Conservation (phyloP, 1,139 yeast genomes). For the Pichia cactophila region DNA sequence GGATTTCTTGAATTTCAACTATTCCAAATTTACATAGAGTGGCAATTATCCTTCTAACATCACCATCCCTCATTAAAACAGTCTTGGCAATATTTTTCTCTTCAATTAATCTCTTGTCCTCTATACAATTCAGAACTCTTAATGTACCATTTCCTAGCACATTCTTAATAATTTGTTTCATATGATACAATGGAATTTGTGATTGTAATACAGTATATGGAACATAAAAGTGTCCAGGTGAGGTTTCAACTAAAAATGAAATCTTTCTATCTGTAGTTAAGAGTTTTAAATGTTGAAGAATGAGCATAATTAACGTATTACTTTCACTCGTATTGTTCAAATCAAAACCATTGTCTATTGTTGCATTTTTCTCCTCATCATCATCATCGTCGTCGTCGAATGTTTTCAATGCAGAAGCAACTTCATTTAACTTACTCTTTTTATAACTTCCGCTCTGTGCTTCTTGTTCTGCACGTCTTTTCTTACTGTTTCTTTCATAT, state of each 20-base stretch:
- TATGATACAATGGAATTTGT: constrained; percentile 45
- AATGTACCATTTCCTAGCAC: constrained; percentile 25
- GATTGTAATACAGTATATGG: constrained; percentile 40
- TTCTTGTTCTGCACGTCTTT: constrained; percentile 18
- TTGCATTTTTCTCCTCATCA: constrained; percentile 24
- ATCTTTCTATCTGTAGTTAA: constrained; percentile 36
- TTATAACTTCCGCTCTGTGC: constrained; percentile 10
- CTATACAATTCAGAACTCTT: constrained; percentile 27
- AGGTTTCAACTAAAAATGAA: constrained; percentile 41
- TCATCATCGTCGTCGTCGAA: constrained; percentile 30
- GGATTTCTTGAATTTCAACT: constrained; percentile 81
- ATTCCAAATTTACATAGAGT: constrained; percentile 50
- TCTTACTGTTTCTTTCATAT: constrained; percentile 27
- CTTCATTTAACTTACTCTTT: constrained; percentile 21
- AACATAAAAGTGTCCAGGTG: constrained; percentile 37
- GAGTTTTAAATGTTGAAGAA: constrained; percentile 43
- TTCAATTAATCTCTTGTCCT: constrained; percentile 60
- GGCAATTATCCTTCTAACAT: constrained; percentile 59
- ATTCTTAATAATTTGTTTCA: constrained; percentile 24
- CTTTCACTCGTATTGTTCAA: constrained; percentile 11
- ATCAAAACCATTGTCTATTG: constrained; percentile 14
- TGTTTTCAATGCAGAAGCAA: constrained; percentile 12
- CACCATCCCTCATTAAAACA: constrained; percentile 69
- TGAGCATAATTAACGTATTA: constrained; percentile 16
- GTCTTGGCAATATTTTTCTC: constrained; percentile 75